A percentile compares a stretch with the other conserved stretches of the same genome.
Evolutionary conservation across 2,329 filamentous ascomycete species (phyloP).

Genomic region (Penicillium fuscoglaucum): DNA sequence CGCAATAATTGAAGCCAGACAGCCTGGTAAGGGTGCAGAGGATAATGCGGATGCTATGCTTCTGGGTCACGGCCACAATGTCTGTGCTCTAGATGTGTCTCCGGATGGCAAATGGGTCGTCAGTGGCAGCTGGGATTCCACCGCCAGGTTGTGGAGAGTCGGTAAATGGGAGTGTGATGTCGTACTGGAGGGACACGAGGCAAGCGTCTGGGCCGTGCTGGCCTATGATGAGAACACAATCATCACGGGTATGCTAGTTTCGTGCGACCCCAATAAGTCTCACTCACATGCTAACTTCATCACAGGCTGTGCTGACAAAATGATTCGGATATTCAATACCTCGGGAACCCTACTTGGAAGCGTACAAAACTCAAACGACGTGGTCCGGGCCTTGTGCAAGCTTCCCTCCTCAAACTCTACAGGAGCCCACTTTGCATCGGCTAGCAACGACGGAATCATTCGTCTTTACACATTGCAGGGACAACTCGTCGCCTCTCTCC

Average conservation of each 20-base stretch:
- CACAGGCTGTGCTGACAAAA: constrained; percentile 78
- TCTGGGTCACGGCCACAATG: constrained; percentile 81
- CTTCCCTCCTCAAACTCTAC: constrained; percentile 74
- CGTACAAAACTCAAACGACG: constrained; percentile 71
- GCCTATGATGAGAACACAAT: constrained; percentile 77
- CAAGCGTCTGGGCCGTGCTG: constrained; percentile 87
- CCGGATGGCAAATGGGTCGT: constrained; percentile 72
- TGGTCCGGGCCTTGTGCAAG: constrained; percentile 83
- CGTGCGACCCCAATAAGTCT: too few relatives aligned
- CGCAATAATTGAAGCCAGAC: constrained; percentile 85
- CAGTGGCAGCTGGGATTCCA: constrained; percentile 91
- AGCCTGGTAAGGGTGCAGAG: constrained; percentile 63
- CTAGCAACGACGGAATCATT: constrained; percentile 88
- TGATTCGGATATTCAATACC: constrained; percentile 77
- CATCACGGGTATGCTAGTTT: constrained; percentile 60
- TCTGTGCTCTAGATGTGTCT: constrained; percentile 81
- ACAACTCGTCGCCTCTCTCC: constrained; percentile 70
- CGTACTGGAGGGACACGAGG: constrained; percentile 72
- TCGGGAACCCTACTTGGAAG: constrained; percentile 64
- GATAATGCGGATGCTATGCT: constrained; percentile 84
- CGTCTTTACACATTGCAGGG: constrained; percentile 84
- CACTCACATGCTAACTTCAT: constrained; percentile 17
- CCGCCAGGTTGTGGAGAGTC: constrained; percentile 83
- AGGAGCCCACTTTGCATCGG: constrained; percentile 89
- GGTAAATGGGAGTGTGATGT: constrained; percentile 78